These are phyloP conservation scores for Phalaenopsis equestris DNA, from an alignment of 106 monocot genomes.

Conservation along the genomic window DNA sequence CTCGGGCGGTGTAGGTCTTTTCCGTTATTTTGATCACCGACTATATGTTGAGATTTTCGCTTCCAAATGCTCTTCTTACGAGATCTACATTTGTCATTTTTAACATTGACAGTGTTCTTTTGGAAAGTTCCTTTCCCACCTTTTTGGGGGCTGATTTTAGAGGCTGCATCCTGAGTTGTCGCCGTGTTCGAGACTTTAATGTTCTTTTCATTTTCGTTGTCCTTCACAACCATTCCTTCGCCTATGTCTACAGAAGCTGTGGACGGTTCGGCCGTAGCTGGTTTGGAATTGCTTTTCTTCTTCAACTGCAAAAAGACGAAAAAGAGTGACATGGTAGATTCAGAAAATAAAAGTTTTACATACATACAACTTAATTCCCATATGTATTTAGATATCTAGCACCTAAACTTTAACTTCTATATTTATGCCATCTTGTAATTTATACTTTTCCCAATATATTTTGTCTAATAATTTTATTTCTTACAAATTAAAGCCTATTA, in stretches of 20 bases:
- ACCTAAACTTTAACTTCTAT: too few species aligned
- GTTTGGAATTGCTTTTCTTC: constrained; percentile 79
- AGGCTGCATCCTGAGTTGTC: neutral
- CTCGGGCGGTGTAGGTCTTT: neutral
- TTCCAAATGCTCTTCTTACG: neutral
- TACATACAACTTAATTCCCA: too few species aligned
- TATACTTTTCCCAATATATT: too few species aligned
- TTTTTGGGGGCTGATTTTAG: neutral
- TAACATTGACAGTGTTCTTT: neutral
- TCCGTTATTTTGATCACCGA: neutral
- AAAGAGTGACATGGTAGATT: too few species aligned
- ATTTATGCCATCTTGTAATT: too few species aligned
- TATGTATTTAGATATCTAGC: too few species aligned
- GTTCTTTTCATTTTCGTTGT: neutral
- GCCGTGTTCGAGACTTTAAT: neutral
- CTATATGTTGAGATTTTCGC: constrained; percentile 7
- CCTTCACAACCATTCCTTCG: neutral
- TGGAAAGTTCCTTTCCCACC: neutral
- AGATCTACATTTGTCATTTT: constrained; percentile 4
- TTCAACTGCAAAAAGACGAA: constrained; percentile 45
- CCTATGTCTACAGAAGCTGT: constrained; percentile 4
- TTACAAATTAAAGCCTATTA: too few species aligned
- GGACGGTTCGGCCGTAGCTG: constrained; percentile 16
- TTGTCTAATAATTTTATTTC: too few species aligned
- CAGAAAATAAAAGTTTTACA: too few species aligned